Evolutionary conservation across 139 green algal species (phyloP).

Genomic region (Choricystis sp.): DNA sequence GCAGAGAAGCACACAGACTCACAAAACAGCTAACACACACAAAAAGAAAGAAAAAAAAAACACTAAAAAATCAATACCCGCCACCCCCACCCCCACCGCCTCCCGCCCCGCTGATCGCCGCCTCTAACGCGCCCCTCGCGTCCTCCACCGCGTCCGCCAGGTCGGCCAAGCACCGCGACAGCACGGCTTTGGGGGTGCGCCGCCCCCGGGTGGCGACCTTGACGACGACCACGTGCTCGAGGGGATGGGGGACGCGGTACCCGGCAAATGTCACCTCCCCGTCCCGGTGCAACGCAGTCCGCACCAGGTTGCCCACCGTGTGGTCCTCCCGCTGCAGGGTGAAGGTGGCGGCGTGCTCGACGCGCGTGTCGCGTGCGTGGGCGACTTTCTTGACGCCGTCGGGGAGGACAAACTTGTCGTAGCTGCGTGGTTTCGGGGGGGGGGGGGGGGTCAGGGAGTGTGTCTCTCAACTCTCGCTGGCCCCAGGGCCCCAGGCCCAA

Average conservation of each 20-base stretch:
- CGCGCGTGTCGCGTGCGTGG: constrained; percentile 67
- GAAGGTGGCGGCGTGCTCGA: constrained; percentile 73
- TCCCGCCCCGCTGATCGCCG: constrained; percentile 40
- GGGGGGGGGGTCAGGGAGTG: too few species aligned
- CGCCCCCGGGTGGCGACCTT: constrained; percentile 22
- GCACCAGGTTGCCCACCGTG: constrained; percentile 84
- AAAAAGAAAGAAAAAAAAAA: too few species aligned
- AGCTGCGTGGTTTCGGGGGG: constrained; percentile 77
- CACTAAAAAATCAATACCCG: background rate
- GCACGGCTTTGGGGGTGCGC: background rate
- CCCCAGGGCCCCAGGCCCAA: too few species aligned
- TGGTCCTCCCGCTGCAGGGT: constrained; percentile 80
- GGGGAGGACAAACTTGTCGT: constrained; percentile 81
- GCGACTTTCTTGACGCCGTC: constrained; percentile 62
- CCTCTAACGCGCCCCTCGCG: constrained; percentile 1
- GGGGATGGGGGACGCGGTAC: constrained; percentile 86
- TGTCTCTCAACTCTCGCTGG: too few species aligned
- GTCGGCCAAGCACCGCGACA: background rate
- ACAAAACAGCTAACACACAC: too few species aligned
- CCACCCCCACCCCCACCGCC: constrained; percentile 11
- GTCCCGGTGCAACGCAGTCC: constrained; percentile 47
- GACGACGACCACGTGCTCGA: constrained; percentile 72
- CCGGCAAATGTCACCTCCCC: constrained; percentile 72
- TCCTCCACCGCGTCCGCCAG: background rate
- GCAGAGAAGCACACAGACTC: too few species aligned